Evolutionary conservation across 2,329 filamentous ascomycete species (phyloP), one percentile per base, ranked within the genome.

Genomic region (Cladosporium sp.): DNA sequence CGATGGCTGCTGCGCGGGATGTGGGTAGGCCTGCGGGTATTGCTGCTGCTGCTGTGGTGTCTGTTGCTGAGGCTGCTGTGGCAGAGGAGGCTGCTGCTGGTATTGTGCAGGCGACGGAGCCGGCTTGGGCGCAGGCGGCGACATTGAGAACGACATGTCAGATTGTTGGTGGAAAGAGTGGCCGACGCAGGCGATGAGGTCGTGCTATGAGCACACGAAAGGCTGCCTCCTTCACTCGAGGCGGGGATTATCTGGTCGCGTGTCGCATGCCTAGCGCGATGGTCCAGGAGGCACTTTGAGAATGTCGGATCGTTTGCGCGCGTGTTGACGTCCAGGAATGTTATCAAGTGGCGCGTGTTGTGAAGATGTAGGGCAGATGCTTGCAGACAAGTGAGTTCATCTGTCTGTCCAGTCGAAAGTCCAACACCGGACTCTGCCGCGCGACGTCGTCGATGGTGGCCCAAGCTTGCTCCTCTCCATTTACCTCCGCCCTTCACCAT

Each of bases 1-100:
- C 34, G 67, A 68, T 20, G 53, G 58, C 35, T 56, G 40, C 12
- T 58, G 84, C 61, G 85, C 87, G 42, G 62, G 64, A 61, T 67
- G 67, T 55, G 64, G 63, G 19, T 61, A 56, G 9, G 17, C 19
- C 2, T 22, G 12, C 40, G 63, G 52, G n/a, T 44, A 39, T 12
- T 42, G 52, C 12, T 34, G 25, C 7, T 22, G 36, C 10, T 25
- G 49, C 28, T 20, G 50, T 42, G 28, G 37, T 12, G 5, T 10
- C 13, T 54, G 37, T 17, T 44, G 52, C 9, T 36, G 52, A 20
- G 19, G 37, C 34, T 45, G 47, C 12, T 56, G 42, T 28, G 57
- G 58, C 42, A 50, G 55, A 13, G 32, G 56, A 13, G 58, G 62
- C 56, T 68, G 66, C 59, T 62, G 60, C 59, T 61, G 60, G 58